Evolutionary conservation across 106 monocot species (phyloP), one percentile per base, ranked within the genome.

Genomic region (Narthecium ossifragum): DNA sequence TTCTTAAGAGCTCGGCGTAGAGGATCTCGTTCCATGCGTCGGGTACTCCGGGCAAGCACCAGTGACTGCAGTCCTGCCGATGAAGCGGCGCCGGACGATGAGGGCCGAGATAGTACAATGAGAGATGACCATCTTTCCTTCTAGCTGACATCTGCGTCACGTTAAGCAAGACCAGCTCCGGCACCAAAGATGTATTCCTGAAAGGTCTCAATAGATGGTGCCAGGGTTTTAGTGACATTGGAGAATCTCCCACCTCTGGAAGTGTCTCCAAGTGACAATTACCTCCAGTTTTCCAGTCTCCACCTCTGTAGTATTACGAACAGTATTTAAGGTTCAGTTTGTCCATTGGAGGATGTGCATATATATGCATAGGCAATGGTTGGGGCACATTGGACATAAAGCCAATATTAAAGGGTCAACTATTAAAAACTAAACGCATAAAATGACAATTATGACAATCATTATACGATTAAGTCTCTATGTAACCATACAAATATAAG

Each of bases 1-100:
- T 17, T 51, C 30, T 61, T 4, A 71, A 17, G 33, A 77, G 31
- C 15, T 34, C 43, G 46, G 61, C 57, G 43, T 78, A 78, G 17
- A 78, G 68, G 2, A 78, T 66, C 63, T 78, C 72, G 41, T 78
- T 78, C 78, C 78, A 78, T 24, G 63, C 26, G 64, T 78, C 78
- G 12, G 78, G 78, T 49, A 78, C 59, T 0, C 78, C 78, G 4
- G 78, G 78, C 26, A 78, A 26, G 70, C 78, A 78, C 78, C 78
- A 78, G 22, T 78, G 78, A 34, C 78, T 78, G 78, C 78, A 78
- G 32, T 78, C 78, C 41, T 78, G 78, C 58, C 46, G 31, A 58
- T 73, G 68, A 13, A 51, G 49, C 12, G 78, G 72, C 8, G 78
- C 78, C 1, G 33, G 63, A 17, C n/a, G 21, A 1, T 45, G 22